These are phyloP conservation scores for Platanthera zijinensis DNA, from an alignment of 106 monocot species.

Conservation along the genomic window DNA sequence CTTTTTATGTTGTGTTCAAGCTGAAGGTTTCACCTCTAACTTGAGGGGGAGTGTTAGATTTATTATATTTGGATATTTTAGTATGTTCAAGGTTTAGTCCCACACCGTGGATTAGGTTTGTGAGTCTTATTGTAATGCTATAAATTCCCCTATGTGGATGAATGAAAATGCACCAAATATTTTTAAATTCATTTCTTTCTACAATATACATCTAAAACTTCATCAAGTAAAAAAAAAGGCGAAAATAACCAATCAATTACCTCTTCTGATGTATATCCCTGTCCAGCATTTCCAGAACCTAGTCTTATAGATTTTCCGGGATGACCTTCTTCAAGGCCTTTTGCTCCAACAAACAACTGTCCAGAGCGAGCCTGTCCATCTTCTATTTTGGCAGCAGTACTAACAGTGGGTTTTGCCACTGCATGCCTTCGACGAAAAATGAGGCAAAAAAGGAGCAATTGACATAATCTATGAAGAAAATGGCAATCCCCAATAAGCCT, in stretches of 20 bases:
- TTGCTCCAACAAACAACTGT: slow-evolving; percentile 53
- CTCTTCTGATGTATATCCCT: slow-evolving; percentile 98
- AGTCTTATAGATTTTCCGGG: slow-evolving; percentile 46
- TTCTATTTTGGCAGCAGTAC: slow-evolving; percentile 51
- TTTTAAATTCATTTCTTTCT: too few relatives aligned
- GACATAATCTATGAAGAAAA: slow-evolving; percentile 96
- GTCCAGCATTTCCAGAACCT: slow-evolving; percentile 94
- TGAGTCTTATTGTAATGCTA: too few relatives aligned
- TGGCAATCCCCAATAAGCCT: slow-evolving; percentile 96
- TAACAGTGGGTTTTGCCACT: slow-evolving; percentile 26
- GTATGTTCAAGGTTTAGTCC: too few relatives aligned
- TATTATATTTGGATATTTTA: too few relatives aligned
- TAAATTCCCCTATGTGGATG: too few relatives aligned
- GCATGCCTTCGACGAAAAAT: slow-evolving; percentile 70
- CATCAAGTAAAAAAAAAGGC: neutral
- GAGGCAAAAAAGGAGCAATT: slow-evolving; percentile 83
- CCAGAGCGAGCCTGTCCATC: slow-evolving; percentile 58
- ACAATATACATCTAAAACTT: too few relatives aligned
- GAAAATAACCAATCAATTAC: slow-evolving; percentile 30
- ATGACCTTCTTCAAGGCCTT: slow-evolving; percentile 64
- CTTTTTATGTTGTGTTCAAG: too few relatives aligned
- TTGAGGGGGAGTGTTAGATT: too few relatives aligned
- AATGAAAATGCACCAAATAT: too few relatives aligned
- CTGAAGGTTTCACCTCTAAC: too few relatives aligned
- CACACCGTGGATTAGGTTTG: too few relatives aligned